phyloP scores from a whole-genome alignment of 139 green algal species.

The Edaphochlamys debaryana region DNA sequence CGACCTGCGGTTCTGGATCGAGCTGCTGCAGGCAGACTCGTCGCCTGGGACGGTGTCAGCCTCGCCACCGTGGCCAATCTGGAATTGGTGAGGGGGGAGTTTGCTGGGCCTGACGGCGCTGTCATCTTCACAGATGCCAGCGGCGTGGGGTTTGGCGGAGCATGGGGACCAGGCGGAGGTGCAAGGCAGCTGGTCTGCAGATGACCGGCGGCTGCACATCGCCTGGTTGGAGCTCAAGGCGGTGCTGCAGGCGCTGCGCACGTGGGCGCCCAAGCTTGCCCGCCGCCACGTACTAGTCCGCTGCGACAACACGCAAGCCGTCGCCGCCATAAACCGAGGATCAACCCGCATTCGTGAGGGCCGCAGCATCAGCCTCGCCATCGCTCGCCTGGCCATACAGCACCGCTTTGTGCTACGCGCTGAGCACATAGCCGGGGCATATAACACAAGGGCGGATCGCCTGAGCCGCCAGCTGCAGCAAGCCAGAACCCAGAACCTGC shows the following conservation, averaged over 20 bases:
- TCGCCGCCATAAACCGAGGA: constrained; percentile 1
- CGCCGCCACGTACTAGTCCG: background rate
- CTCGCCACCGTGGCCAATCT: background rate
- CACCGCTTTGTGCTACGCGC: no score
- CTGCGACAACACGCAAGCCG: constrained; percentile 25
- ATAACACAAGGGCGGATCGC: background rate
- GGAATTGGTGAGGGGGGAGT: constrained; percentile 12
- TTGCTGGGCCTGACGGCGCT: background rate
- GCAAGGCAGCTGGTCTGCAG: background rate
- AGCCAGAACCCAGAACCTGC: background rate
- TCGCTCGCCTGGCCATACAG: background rate
- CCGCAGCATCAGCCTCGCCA: background rate
- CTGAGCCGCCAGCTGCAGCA: background rate
- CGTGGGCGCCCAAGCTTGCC: background rate
- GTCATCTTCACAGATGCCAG: constrained; percentile 39
- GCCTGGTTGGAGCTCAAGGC: constrained; percentile 25
- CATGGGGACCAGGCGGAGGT: background rate
- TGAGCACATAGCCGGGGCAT: background rate
- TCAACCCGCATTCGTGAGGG: background rate
- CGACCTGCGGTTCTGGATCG: constrained; percentile 18
- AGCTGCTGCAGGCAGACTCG: background rate
- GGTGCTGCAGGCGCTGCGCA: background rate
- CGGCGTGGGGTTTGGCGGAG: background rate
- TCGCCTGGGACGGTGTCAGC: background rate
- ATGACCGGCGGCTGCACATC: background rate